Conservation (phyloP, 116 monocot species). For the Papilionanthe hybrid region DNA sequence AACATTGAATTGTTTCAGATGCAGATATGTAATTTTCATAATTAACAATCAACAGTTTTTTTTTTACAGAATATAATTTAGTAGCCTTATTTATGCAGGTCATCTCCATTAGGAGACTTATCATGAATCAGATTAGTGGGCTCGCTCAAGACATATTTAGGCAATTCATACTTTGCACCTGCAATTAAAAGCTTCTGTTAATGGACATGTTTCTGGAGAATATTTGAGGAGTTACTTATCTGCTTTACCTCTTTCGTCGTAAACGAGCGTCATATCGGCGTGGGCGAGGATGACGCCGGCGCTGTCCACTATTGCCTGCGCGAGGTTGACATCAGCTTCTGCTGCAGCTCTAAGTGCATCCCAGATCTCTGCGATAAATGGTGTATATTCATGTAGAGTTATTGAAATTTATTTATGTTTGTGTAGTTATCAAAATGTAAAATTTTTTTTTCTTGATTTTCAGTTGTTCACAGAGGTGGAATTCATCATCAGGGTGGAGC, state of each 20-base stretch:
- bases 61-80: neutral
- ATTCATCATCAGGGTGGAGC: too few species aligned
- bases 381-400: neutral
- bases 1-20: too few species aligned
- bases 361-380: constrained; percentile 67
- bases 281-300: constrained; percentile 63
- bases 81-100: constrained; percentile 1
- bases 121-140: constrained; percentile 70
- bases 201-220: neutral
- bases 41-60: too few species aligned
- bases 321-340: constrained; percentile 67
- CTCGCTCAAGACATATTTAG: constrained; percentile 82
- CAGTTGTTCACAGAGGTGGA: too few species aligned
- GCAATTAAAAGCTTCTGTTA: constrained; percentile 1
- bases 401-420: too few species aligned
- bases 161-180: constrained; percentile 84
- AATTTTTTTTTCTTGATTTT: too few species aligned
- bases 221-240: neutral
- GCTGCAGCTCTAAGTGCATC: constrained; percentile 84
- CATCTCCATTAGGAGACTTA: neutral
- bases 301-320: constrained; percentile 74
- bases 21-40: too few species aligned
- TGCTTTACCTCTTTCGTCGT: constrained; percentile 69
- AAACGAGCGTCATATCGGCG: constrained; percentile 72
- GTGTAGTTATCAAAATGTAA: too few species aligned